phyloP scores from a whole-genome alignment of 1,284 basidiomycete species.

The Sanghuangporus sanghuang region DNA sequence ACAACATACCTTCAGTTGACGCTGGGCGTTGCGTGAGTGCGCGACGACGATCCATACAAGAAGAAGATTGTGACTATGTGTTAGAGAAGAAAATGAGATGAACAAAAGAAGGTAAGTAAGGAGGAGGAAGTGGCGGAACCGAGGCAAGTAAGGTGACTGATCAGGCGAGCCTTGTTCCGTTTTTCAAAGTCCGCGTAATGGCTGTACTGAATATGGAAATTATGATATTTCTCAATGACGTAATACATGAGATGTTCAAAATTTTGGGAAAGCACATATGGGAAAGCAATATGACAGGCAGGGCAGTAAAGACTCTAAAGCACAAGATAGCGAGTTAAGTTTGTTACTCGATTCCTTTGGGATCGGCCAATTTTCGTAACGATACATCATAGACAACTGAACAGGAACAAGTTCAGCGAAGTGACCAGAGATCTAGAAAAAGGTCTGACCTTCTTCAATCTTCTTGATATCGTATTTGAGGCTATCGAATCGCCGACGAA shows the following conservation, averaged over 20 bases:
- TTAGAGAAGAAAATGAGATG: neutral
- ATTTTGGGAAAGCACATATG: no score
- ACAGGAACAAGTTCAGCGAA: conserved; percentile 8
- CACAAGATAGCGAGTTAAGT: neutral
- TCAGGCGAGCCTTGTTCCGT: neutral
- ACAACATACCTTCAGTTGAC: conserved; percentile 48
- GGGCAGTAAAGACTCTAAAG: neutral
- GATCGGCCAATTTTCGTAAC: conserved; percentile 55
- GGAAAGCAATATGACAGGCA: no score
- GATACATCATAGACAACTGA: conserved; percentile 83
- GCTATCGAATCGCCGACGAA: conserved; percentile 76
- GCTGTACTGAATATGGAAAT: neutral
- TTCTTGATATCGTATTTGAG: conserved; percentile 87
- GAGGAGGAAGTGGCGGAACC: neutral
- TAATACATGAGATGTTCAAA: no score
- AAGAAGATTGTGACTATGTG: neutral
- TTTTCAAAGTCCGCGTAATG: conserved; percentile 3
- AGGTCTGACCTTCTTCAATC: conserved; percentile 73
- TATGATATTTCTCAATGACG: neutral
- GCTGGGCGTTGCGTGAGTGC: conserved; percentile 46
- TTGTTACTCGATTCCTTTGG: neutral
- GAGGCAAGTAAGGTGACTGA: neutral
- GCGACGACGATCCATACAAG: conserved; percentile 50
- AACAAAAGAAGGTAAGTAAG: neutral
- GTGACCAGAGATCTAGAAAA: neutral